Evolutionary conservation across 2,329 filamentous ascomycete genomes (phyloP).

Genomic region (Aaosphaeria pasadenensis): DNA sequence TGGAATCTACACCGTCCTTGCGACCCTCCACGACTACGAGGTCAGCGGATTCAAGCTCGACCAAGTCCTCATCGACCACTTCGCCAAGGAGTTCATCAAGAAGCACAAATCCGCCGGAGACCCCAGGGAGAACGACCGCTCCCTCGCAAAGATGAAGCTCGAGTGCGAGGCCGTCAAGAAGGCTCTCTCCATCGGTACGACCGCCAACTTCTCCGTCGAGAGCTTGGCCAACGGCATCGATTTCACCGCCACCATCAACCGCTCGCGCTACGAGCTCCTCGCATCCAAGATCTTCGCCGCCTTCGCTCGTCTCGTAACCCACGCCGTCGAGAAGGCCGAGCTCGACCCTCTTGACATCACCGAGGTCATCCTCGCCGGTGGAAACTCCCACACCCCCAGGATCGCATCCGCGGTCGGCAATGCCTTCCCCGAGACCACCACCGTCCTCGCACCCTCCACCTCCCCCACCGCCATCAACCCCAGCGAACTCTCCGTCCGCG

Average conservation of each 20-base stretch:
- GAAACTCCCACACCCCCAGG: constrained; percentile 89
- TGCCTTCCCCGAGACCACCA: constrained; percentile 78
- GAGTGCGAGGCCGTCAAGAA: constrained; percentile 92
- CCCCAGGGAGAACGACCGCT: constrained; percentile 75
- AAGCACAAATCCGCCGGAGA: constrained; percentile 76
- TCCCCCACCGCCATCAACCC: constrained; percentile 80
- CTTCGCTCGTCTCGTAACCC: constrained; percentile 81
- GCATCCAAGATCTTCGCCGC: constrained; percentile 82
- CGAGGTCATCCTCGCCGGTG: constrained; percentile 90
- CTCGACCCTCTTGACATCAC: constrained; percentile 91
- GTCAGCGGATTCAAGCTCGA: constrained; percentile 83
- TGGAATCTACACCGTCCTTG: constrained; percentile 93
- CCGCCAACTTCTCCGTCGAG: constrained; percentile 91
- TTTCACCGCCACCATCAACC: constrained; percentile 88
- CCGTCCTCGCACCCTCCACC: constrained; percentile 80
- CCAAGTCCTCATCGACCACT: constrained; percentile 89
- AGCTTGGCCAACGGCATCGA: constrained; percentile 85
- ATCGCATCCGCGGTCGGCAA: constrained; percentile 76
- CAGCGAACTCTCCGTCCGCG: constrained; percentile 82
- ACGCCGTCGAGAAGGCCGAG: constrained; percentile 85
- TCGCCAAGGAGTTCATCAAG: constrained; percentile 98
- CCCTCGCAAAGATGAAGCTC: constrained; percentile 86
- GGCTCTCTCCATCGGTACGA: constrained; percentile 81
- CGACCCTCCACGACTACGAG: constrained; percentile 94
- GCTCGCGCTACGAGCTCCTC: constrained; percentile 87